Base-by-base conservation (phyloP, 805 yeast genomes). In the Limtongozyma cylindracea region DNA sequence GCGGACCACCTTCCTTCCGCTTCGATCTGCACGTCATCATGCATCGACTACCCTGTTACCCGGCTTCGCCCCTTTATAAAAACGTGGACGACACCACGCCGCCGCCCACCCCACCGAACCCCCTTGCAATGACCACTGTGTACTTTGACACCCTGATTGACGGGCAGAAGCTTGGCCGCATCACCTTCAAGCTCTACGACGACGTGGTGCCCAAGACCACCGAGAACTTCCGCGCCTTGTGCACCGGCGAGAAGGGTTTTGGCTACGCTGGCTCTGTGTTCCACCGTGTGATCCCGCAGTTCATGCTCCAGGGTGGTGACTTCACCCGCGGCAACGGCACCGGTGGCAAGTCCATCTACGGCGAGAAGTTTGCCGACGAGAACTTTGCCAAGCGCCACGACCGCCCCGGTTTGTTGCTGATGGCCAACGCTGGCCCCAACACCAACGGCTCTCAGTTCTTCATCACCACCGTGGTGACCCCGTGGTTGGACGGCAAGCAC, bases 291-390 rank as follows among this genome's bases (percentile, higher is more conserved):
- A 88, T 84, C 44, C 66, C 69, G 40, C 62, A 62, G 26, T 80
- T 80, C 38, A 80, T 80, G 95, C 60, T 76, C 34, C 95, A 80
- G 50, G 93, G 93, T 6, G 61, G 94, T 33, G 94, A 80, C 41
- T 55, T 55, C 27, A 33, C 53, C 13, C 36, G 38, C 52, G 71
- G 76, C 49, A 69, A 74, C 47, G 95, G 96, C 35, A 67, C 73
- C 37, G 96, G 96, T 46, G 96, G 96, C 46, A 68, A 67, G 49
- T 70, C 82, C 21, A 72, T 72, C 48, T 72, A 73, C 48, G 84
- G 84, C 36, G 66, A 60, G 28, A 67, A 60, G 45, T 73, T 73
- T 50, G 92, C 76, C 38, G 98, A 84, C 41, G 98, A 84, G 45
- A 72, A 71, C 45, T 84, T 88, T 43, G 31, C 39, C 42, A 42